A percentile compares a stretch with the other conserved stretches of the same genome.
Conservation (phyloP, 2,329 filamentous ascomycete species). For the Teratosphaeria nubilosa region DNA sequence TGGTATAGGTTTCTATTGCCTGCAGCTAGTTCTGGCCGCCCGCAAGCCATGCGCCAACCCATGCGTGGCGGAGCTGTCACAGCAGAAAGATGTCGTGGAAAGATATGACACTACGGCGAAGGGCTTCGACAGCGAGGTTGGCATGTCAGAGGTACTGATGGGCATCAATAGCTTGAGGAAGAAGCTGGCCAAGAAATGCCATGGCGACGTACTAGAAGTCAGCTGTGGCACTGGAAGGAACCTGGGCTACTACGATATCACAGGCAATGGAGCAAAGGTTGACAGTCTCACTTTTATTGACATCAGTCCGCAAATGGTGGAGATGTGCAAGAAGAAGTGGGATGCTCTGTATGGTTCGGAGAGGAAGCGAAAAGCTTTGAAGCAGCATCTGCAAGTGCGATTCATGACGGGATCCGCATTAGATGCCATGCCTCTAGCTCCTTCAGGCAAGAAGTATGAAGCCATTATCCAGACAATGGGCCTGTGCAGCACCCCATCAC, state of each 20-base stretch:
- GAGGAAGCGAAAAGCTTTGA: conserved; percentile 9
- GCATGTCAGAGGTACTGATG: conserved; percentile 33
- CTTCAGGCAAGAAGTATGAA: conserved; percentile 31
- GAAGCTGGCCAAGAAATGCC: conserved; percentile 30
- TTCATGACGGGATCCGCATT: conserved; percentile 37
- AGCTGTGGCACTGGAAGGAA: conserved; percentile 42
- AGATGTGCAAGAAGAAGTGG: conserved; percentile 40
- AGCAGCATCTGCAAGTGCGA: conserved; percentile 13
- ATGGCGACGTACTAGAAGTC: conserved; percentile 40
- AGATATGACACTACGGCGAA: conserved; percentile 37
- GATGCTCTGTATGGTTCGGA: conserved; percentile 27
- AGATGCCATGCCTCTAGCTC: conserved; percentile 33
- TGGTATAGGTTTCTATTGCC: conserved; percentile 31
- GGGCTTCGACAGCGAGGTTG: conserved; percentile 39
- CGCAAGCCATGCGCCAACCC: conserved; percentile 15
- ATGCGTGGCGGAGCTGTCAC: conserved; percentile 12
- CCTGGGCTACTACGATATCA: conserved; percentile 33
- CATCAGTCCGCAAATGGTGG: conserved; percentile 38
- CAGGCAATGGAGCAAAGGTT: conserved; percentile 14
- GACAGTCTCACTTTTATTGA: conserved; percentile 39
- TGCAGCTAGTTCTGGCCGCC: conserved; percentile 27
- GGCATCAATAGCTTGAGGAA: conserved; percentile 32
- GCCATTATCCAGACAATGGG: conserved; percentile 44
- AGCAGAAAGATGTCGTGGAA: conserved; percentile 32
- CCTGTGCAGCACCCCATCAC: conserved; percentile 38